Conservation (phyloP, 352 stramenopile species). For the Phytophthora sansomeana region DNA sequence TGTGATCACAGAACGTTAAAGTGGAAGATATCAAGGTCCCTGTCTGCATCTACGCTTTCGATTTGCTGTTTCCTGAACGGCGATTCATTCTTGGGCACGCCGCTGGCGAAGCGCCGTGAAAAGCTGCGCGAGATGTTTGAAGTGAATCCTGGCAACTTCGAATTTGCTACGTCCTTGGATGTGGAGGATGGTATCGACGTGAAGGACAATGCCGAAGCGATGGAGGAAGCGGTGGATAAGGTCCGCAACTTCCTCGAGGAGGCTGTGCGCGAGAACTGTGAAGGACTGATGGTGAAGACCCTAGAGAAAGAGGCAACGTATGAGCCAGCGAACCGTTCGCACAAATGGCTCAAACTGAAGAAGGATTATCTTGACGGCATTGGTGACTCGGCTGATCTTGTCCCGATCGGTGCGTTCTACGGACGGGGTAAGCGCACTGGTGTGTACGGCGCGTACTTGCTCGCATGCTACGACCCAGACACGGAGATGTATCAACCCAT, state of each 20-base stretch:
- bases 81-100: conserved; percentile 91
- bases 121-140: conserved; percentile 94
- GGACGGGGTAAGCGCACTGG: conserved; percentile 96
- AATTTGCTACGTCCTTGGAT: conserved; percentile 94
- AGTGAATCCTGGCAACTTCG: conserved; percentile 93
- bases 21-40: conserved; percentile 92
- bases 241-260: conserved; percentile 96
- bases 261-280: conserved; percentile 94
- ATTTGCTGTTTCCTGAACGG: conserved; percentile 99
- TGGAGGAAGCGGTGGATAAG: conserved; percentile 81
- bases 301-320: conserved; percentile 97
- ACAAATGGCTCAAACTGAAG: conserved; percentile 99
- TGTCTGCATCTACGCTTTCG: conserved; percentile 97
- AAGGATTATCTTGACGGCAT: conserved; percentile 99
- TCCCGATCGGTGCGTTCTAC: conserved; percentile 98
- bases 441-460: conserved; percentile 98
- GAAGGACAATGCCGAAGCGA: conserved; percentile 89
- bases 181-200: conserved; percentile 87
- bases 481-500: conserved; percentile 98
- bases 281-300: conserved; percentile 99
- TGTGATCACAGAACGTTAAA: conserved; percentile 66
- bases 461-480: conserved; percentile 98
- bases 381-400: conserved; percentile 98
- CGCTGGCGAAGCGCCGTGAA: conserved; percentile 91
- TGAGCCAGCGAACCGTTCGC: conserved; percentile 96